Percentiles rank a stretch among this genome's conserved stretches.
These are phyloP conservation scores for Handroanthus guayacan DNA, from an alignment of 257 asterid species.

Conservation along the genomic window DNA sequence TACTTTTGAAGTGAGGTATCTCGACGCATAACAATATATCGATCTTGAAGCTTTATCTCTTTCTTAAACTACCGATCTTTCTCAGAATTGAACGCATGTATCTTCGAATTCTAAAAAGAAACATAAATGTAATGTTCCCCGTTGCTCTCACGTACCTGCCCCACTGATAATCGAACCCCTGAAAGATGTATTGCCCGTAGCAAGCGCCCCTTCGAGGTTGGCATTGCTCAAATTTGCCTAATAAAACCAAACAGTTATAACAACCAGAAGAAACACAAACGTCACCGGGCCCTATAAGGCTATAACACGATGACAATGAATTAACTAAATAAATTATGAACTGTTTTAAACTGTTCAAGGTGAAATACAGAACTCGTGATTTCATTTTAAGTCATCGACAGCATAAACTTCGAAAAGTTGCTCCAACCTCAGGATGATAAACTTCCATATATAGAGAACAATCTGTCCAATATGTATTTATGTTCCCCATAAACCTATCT, in stretches of 20 bases:
- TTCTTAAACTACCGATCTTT: neutral
- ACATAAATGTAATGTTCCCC: neutral
- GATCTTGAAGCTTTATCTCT: neutral
- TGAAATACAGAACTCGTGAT: neutral
- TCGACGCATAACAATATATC: too few relatives aligned
- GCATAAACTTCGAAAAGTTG: neutral
- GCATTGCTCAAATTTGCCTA: conserved; percentile 92
- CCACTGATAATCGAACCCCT: conserved; percentile 83
- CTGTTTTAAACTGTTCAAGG: neutral
- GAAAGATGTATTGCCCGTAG: conserved; percentile 94
- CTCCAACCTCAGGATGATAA: conserved; percentile 3
- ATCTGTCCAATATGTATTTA: too few relatives aligned
- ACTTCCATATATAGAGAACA: neutral
- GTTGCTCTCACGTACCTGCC: conserved; percentile 61
- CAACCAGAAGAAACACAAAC: too few relatives aligned
- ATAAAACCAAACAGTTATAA: neutral
- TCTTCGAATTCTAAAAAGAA: neutral
- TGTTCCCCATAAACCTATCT: too few relatives aligned
- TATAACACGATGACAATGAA: neutral
- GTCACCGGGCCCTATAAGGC: too few relatives aligned
- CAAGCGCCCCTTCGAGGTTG: conserved; percentile 93
- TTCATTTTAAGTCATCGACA: neutral
- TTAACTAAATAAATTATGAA: neutral
- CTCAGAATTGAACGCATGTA: neutral
- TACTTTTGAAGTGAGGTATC: too few relatives aligned